phyloP scores from a whole-genome alignment of 371 early-diverging fungal genomes.

The Rhizopus microsporus region DNA sequence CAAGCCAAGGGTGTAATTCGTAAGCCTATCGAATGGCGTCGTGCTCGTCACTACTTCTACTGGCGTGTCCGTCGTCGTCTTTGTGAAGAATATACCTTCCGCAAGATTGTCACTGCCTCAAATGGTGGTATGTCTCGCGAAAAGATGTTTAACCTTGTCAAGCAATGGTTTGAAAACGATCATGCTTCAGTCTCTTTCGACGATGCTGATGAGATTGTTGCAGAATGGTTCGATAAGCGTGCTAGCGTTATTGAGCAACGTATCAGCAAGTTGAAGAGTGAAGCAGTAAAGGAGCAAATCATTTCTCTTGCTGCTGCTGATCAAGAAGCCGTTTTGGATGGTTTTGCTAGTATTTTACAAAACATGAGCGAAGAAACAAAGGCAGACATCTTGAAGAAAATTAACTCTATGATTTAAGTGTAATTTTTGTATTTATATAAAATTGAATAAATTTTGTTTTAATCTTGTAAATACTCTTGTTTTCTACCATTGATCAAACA shows the following conservation, averaged over 20 bases:
- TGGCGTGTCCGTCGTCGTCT: constrained; percentile 88
- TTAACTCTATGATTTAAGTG: constrained; percentile 38
- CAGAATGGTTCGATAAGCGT: constrained; percentile 68
- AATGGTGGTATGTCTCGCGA: constrained; percentile 47
- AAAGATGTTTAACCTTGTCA: constrained; percentile 46
- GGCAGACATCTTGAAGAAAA: constrained; percentile 44
- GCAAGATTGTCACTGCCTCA: constrained; percentile 48
- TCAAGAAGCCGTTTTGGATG: constrained; percentile 55
- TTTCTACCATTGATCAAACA: no score
- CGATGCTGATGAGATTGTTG: constrained; percentile 55
- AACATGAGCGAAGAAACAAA: constrained; percentile 39
- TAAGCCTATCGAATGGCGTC: constrained; percentile 78
- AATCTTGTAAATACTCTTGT: no score
- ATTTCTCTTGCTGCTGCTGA: constrained; percentile 39
- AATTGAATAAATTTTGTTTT: no score
- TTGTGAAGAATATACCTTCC: constrained; percentile 70
- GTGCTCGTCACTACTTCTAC: constrained; percentile 90
- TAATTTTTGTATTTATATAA: constrained; percentile 2
- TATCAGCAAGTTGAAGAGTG: constrained; percentile 43
- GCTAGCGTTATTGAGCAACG: constrained; percentile 48
- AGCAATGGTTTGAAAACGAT: constrained; percentile 62
- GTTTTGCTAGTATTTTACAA: constrained; percentile 47
- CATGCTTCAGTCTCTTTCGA: constrained; percentile 40
- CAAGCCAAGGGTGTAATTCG: constrained; percentile 90
- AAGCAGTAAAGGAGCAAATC: constrained; percentile 39